These are phyloP conservation scores for Phialemonium atrogriseum DNA, from an alignment of 2,329 filamentous ascomycete species.

Conservation along the genomic window DNA sequence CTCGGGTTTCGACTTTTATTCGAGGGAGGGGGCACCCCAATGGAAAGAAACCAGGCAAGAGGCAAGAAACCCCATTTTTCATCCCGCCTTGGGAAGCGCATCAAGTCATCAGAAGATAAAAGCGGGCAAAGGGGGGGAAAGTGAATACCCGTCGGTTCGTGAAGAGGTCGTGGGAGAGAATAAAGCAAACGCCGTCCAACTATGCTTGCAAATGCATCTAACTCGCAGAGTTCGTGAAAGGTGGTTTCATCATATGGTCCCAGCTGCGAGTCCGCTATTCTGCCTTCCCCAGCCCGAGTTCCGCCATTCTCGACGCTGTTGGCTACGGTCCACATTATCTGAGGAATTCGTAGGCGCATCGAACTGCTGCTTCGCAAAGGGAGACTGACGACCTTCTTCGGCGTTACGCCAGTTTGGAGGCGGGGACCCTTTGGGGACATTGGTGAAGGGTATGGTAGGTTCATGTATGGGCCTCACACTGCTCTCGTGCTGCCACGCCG, in stretches of 20 bases:
- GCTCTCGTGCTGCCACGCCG: slow-evolving; percentile 74
- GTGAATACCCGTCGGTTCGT: too few species aligned
- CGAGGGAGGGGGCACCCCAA: too few species aligned
- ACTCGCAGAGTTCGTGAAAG: slow-evolving; percentile 2
- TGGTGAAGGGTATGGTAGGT: slow-evolving; percentile 32
- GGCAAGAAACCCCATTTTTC: too few species aligned
- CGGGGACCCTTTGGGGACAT: slow-evolving; percentile 37
- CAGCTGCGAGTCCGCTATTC: slow-evolving; percentile 39
- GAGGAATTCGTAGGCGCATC: slow-evolving; percentile 36
- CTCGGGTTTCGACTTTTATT: too few species aligned
- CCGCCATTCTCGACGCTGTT: slow-evolving; percentile 47
- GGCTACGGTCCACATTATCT: slow-evolving; percentile 31
- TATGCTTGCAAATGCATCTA: too few species aligned
- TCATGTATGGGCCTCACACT: slow-evolving; percentile 73
- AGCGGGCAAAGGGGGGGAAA: too few species aligned
- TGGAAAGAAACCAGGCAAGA: too few species aligned
- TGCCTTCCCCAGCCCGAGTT: slow-evolving; percentile 48
- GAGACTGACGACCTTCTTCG: slow-evolving; percentile 34
- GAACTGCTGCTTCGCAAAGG: slow-evolving; percentile 32
- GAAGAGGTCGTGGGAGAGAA: too few species aligned
- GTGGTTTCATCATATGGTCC: slow-evolving; percentile 23
- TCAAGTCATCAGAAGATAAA: too few species aligned
- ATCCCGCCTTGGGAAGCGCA: too few species aligned
- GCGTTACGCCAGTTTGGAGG: slow-evolving; percentile 39
- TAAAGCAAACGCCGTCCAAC: too few species aligned